These are phyloP conservation scores for Microdochium trichocladiopsis DNA, from an alignment of 2,329 filamentous ascomycete species.

Conservation along the genomic window DNA sequence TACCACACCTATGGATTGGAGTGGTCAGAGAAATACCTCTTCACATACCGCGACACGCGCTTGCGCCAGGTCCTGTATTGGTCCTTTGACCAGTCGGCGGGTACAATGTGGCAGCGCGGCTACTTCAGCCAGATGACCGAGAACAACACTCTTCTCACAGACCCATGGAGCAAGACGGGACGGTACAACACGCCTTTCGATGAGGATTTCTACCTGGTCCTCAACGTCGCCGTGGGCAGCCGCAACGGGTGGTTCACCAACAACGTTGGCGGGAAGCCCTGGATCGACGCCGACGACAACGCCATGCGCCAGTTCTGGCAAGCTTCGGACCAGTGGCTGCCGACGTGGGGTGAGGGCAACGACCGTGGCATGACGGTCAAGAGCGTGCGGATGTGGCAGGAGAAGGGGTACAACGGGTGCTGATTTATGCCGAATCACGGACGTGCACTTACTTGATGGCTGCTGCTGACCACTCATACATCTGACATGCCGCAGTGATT, in stretches of 20 bases:
- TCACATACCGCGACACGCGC: slow-evolving; percentile 42
- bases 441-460: too few species aligned
- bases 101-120: slow-evolving; percentile 31
- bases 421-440: neutral
- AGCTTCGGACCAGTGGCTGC: slow-evolving; percentile 30
- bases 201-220: slow-evolving; percentile 40
- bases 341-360: slow-evolving; percentile 37
- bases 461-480: too few species aligned
- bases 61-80: slow-evolving; percentile 30
- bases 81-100: slow-evolving; percentile 21
- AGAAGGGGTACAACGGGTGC: neutral
- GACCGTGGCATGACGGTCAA: slow-evolving; percentile 36
- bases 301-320: slow-evolving; percentile 34
- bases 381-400: slow-evolving; percentile 37
- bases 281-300: slow-evolving; percentile 32
- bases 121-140: slow-evolving; percentile 29
- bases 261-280: slow-evolving; percentile 31
- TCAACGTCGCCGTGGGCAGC: slow-evolving; percentile 43
- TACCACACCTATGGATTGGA: slow-evolving; percentile 47
- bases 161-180: slow-evolving; percentile 34
- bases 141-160: slow-evolving; percentile 30
- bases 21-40: slow-evolving; percentile 44
- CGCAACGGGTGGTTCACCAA: slow-evolving; percentile 40
- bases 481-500: too few species aligned
- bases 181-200: slow-evolving; percentile 42